Conservation (phyloP, 768 basidiomycete species). For the Macrocybe gigantea region DNA sequence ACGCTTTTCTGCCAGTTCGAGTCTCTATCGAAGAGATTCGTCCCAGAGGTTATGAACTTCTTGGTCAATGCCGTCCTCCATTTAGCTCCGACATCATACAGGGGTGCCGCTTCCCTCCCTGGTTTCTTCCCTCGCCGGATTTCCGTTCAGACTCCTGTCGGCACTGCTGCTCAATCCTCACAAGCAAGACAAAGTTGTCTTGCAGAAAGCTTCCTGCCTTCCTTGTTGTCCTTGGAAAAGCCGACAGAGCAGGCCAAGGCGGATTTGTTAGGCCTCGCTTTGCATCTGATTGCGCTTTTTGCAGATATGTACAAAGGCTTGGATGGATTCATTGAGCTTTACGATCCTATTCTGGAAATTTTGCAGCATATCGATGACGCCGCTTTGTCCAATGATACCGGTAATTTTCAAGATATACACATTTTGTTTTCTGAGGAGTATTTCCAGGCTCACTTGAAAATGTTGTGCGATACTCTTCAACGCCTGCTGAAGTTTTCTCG, state of each 20-base stretch:
- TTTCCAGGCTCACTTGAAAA: slow-evolving; percentile 40
- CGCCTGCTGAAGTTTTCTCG: slow-evolving; percentile 70
- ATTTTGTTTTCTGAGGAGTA: slow-evolving; percentile 8
- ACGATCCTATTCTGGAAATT: slow-evolving; percentile 56
- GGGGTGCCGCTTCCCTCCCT: slow-evolving; percentile 43
- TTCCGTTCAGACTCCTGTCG: slow-evolving; percentile 45
- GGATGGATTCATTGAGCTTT: slow-evolving; percentile 83
- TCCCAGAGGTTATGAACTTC: slow-evolving; percentile 90
- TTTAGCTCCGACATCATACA: slow-evolving; percentile 61
- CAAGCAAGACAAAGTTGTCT: slow-evolving; percentile 31
- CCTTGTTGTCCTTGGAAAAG: slow-evolving; percentile 30
- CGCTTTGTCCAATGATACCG: slow-evolving; percentile 44
- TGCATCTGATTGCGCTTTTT: slow-evolving; percentile 61
- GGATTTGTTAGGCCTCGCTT: slow-evolving; percentile 56
- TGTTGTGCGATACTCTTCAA: slow-evolving; percentile 41
- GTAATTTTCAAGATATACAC: slow-evolving; percentile 29
- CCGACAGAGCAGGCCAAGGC: slow-evolving; percentile 61
- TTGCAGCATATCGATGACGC: slow-evolving; percentile 46
- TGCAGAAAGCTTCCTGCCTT: slow-evolving; percentile 42
- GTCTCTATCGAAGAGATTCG: slow-evolving; percentile 71
- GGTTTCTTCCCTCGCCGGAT: slow-evolving; percentile 73
- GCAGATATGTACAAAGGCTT: slow-evolving; percentile 74
- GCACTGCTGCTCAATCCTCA: slow-evolving; percentile 33
- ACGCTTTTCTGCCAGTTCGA: slow-evolving; percentile 86
- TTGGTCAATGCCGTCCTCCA: slow-evolving; percentile 63